phyloP scores from a whole-genome alignment of 1,284 basidiomycete genomes.

The Pyrrhoderma lamaoense region DNA sequence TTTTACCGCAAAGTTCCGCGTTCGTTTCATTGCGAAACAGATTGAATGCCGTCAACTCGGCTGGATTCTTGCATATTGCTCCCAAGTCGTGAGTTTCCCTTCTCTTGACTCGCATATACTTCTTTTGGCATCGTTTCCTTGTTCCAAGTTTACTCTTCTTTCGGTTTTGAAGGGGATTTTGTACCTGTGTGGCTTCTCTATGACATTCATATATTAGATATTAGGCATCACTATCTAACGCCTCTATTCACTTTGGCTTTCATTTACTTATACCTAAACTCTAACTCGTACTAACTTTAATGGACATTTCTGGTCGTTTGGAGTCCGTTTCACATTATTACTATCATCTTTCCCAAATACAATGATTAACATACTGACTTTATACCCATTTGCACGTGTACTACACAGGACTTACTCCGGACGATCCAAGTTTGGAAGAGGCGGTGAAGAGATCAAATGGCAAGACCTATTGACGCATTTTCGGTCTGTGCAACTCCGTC shows the following conservation, averaged over 20 bases:
- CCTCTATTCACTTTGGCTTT: too few relatives aligned
- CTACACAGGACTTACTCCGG: conserved; percentile 35
- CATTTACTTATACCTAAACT: too few relatives aligned
- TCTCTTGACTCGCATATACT: neutral
- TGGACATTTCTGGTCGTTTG: too few relatives aligned
- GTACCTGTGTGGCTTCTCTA: too few relatives aligned
- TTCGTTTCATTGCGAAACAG: conserved; percentile 94
- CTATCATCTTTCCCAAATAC: neutral
- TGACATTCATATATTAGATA: too few relatives aligned
- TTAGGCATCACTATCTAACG: too few relatives aligned
- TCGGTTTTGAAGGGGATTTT: too few relatives aligned
- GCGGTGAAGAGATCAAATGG: conserved; percentile 84
- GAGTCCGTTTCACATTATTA: too few relatives aligned
- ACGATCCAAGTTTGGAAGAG: conserved; percentile 67
- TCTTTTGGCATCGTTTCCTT: neutral
- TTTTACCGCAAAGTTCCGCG: conserved; percentile 93
- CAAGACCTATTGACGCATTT: conserved; percentile 84
- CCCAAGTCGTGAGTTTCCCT: conserved; percentile 59
- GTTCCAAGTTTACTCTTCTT: neutral
- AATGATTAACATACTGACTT: neutral
- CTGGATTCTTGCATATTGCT: conserved; percentile 86
- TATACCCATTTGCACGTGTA: too few relatives aligned
- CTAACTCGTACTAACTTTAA: too few relatives aligned
- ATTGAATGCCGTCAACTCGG: conserved; percentile 89
- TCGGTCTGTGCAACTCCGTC: conserved; percentile 73